Conservation (phyloP, 257 asterid genomes). For the Thymus mandschuricus region DNA sequence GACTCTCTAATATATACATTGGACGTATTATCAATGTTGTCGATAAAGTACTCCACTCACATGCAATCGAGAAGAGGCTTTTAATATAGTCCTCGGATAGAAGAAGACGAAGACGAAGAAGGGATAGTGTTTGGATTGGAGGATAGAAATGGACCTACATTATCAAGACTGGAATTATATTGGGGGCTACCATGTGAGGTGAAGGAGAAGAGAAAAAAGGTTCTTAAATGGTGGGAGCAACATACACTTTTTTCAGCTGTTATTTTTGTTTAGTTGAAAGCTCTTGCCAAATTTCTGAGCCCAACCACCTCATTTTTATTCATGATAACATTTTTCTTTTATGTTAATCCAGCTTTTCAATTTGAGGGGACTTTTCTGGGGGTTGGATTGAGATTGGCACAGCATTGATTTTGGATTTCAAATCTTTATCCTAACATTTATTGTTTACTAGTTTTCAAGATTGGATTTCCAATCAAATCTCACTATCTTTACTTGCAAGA, state of each 20-base stretch:
- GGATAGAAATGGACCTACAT: constrained; percentile 39
- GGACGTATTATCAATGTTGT: too few species aligned
- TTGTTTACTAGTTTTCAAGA: too few species aligned
- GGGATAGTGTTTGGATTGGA: constrained; percentile 1
- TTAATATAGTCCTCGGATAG: too few species aligned
- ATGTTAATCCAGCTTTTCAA: too few species aligned
- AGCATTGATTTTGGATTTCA: too few species aligned
- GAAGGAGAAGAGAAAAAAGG: not conserved
- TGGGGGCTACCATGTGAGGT: constrained; percentile 41
- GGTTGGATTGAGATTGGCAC: too few species aligned
- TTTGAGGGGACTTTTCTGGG: too few species aligned
- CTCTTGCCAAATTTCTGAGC: constrained; percentile 19
- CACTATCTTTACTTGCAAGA: too few species aligned
- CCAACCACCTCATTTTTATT: constrained; percentile 6
- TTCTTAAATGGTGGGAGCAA: constrained; percentile 18
- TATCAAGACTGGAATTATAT: constrained; percentile 15
- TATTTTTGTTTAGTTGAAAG: constrained; percentile 22
- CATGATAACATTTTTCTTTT: not conserved
- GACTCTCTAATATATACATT: too few species aligned
- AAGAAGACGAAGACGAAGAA: not conserved
- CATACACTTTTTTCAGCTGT: constrained; percentile 30
- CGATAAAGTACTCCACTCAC: not conserved
- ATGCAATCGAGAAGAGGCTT: not conserved
- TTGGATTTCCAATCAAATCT: too few species aligned
- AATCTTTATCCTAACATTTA: too few species aligned